phyloP scores from a whole-genome alignment of 2,329 filamentous ascomycete species.

The Chrysoporthe cubensis region DNA sequence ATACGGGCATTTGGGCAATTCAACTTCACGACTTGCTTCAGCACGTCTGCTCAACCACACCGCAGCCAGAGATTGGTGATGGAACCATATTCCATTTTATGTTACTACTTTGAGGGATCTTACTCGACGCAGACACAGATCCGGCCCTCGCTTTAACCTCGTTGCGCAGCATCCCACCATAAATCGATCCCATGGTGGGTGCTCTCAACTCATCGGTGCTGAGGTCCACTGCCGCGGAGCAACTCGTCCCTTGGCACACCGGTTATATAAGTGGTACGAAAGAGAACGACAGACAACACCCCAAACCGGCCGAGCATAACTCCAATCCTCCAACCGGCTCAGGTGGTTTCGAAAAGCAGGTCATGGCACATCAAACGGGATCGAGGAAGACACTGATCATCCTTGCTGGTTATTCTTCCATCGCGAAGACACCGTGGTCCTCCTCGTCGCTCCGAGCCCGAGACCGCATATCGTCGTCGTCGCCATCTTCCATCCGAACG shows the following conservation, averaged over 20 bases:
- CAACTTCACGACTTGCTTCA: not conserved
- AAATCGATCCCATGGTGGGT: slow-evolving; percentile 29
- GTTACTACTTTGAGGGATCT: slow-evolving; percentile 44
- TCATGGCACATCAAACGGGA: slow-evolving; percentile 29
- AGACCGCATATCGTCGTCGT: slow-evolving; percentile 65
- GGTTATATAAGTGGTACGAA: slow-evolving; percentile 54
- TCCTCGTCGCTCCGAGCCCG: slow-evolving; percentile 80
- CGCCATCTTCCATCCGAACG: slow-evolving; percentile 72
- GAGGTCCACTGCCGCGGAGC: slow-evolving; percentile 66
- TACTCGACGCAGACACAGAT: slow-evolving; percentile 63
- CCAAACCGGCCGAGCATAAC: slow-evolving; percentile 31
- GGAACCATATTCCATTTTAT: slow-evolving; percentile 36
- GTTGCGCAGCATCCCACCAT: slow-evolving; percentile 48
- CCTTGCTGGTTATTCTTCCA: slow-evolving; percentile 74
- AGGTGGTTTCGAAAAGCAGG: slow-evolving; percentile 24
- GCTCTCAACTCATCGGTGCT: slow-evolving; percentile 71
- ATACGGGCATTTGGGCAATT: not conserved
- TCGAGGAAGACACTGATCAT: slow-evolving; percentile 16
- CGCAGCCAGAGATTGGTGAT: slow-evolving; percentile 32
- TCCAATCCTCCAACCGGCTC: slow-evolving; percentile 33
- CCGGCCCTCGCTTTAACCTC: slow-evolving; percentile 74
- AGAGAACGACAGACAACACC: slow-evolving; percentile 33
- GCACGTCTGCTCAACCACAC: not conserved
- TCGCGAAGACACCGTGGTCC: slow-evolving; percentile 95
- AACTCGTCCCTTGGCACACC: slow-evolving; percentile 56